Percentiles rank a stretch among this genome's conserved stretches.
These are phyloP conservation scores for Metschnikowia anglica DNA, from an alignment of 805 yeast genomes.

Conservation along the genomic window DNA sequence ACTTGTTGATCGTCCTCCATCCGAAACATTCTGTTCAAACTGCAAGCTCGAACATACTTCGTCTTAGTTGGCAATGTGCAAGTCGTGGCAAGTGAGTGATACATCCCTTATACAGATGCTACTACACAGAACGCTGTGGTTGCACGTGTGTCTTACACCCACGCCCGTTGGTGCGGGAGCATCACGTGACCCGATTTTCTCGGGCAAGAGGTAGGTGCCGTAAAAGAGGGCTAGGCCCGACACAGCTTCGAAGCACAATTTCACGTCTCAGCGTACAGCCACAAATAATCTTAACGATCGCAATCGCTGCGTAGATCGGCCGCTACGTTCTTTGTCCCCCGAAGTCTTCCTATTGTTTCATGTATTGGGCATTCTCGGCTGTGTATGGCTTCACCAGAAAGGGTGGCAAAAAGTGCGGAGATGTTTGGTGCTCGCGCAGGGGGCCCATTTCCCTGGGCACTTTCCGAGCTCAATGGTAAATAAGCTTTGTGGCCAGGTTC, in stretches of 20 bases:
- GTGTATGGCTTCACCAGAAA: no score
- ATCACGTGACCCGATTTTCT: conserved; percentile 1
- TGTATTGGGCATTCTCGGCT: no score
- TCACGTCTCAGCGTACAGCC: neutral
- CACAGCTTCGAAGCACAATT: neutral
- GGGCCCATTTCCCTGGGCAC: no score
- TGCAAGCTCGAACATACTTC: neutral
- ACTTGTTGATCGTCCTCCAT: no score
- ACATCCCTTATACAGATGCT: neutral
- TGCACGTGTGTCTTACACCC: neutral
- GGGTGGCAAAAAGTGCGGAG: no score
- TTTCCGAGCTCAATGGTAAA: neutral
- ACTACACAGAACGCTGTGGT: neutral
- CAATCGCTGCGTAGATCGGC: neutral
- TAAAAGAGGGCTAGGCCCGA: conserved; percentile 5
- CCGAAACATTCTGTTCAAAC: no score
- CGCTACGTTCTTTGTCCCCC: no score
- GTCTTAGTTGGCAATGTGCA: neutral
- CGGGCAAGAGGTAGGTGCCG: conserved; percentile 1
- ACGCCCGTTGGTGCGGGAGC: neutral
- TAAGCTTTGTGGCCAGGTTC: conserved; percentile 1
- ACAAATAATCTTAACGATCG: neutral
- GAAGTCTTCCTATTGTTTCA: no score
- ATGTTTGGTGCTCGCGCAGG: no score
- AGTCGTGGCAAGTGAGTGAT: neutral